Conservation (phyloP, 495 filamentous ascomycete species). For the Xylaria scruposa region DNA sequence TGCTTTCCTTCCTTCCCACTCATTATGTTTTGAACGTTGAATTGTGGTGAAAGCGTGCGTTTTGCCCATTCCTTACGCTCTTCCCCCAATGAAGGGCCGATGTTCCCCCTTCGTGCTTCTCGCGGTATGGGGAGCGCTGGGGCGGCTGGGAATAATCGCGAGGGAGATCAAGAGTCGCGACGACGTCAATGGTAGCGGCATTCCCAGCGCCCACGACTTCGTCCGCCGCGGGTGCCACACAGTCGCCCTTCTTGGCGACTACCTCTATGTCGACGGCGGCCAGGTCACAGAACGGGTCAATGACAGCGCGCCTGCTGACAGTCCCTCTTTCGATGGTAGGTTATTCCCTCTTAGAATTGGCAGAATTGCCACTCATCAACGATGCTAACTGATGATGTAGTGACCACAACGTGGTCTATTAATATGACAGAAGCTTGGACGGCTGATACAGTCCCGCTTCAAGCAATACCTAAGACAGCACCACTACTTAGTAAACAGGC, state of each 20-base stretch:
- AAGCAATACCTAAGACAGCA: conserved; percentile 36
- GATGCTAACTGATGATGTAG: conserved; percentile 28
- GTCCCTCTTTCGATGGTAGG: conserved; percentile 23
- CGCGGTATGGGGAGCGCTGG: conserved; percentile 39
- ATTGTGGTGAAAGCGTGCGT: conserved; percentile 28
- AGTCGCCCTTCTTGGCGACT: conserved; percentile 36
- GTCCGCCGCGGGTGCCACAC: conserved; percentile 36
- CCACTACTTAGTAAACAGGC: conserved; percentile 34
- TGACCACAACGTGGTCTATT: conserved; percentile 46
- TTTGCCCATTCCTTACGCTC: conserved; percentile 32
- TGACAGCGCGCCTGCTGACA: conserved; percentile 30
- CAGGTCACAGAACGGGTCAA: conserved; percentile 35
- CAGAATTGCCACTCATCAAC: neutral
- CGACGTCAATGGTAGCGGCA: conserved; percentile 24
- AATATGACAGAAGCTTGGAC: conserved; percentile 47
- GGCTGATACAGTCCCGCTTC: conserved; percentile 36
- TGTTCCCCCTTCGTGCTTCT: conserved; percentile 36
- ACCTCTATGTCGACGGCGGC: conserved; percentile 44
- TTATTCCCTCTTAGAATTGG: neutral
- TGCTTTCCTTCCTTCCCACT: conserved; percentile 23
- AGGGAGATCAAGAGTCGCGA: conserved; percentile 31
- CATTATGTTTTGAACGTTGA: conserved; percentile 36
- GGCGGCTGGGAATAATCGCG: conserved; percentile 28
- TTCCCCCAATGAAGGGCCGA: conserved; percentile 41
- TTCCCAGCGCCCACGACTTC: conserved; percentile 34